Percentiles rank a stretch among this genome's conserved stretches.
These are phyloP conservation scores for Solanum chilense DNA, from an alignment of 257 asterid species.

Conservation along the genomic window DNA sequence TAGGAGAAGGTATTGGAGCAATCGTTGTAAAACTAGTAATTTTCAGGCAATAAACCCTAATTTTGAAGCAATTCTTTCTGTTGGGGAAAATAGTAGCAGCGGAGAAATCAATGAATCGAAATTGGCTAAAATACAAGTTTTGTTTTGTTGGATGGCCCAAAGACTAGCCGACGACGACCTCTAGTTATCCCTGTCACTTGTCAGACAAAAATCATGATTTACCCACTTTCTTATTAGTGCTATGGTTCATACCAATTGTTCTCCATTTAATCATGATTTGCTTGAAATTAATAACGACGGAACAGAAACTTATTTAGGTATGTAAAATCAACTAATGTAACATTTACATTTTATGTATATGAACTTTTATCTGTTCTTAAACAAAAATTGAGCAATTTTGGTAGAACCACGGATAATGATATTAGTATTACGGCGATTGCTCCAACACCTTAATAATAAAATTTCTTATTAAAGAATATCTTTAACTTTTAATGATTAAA, in stretches of 20 bases:
- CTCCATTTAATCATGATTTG: background rate
- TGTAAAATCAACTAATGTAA: too few species aligned
- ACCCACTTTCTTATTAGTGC: background rate
- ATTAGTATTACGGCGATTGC: too few species aligned
- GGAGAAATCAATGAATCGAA: constrained; percentile 2
- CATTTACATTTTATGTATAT: too few species aligned
- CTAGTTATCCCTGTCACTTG: background rate
- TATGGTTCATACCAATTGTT: background rate
- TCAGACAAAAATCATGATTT: background rate
- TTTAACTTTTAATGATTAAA: too few species aligned
- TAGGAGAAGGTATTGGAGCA: background rate
- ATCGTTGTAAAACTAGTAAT: background rate
- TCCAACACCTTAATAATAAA: too few species aligned
- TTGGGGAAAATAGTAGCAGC: background rate
- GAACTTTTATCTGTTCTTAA: too few species aligned
- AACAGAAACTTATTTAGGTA: background rate
- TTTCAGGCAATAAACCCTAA: background rate
- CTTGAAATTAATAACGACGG: background rate
- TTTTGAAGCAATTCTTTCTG: background rate
- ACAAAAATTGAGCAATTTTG: too few species aligned
- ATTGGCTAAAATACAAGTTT: background rate
- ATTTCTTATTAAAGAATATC: too few species aligned
- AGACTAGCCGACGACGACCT: background rate
- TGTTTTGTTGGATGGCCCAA: background rate
- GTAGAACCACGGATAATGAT: too few species aligned